Evolutionary conservation across 2,329 filamentous ascomycete species (phyloP), one percentile per base, ranked within the genome.

Genomic region (Proliferodiscus dingleyae): DNA sequence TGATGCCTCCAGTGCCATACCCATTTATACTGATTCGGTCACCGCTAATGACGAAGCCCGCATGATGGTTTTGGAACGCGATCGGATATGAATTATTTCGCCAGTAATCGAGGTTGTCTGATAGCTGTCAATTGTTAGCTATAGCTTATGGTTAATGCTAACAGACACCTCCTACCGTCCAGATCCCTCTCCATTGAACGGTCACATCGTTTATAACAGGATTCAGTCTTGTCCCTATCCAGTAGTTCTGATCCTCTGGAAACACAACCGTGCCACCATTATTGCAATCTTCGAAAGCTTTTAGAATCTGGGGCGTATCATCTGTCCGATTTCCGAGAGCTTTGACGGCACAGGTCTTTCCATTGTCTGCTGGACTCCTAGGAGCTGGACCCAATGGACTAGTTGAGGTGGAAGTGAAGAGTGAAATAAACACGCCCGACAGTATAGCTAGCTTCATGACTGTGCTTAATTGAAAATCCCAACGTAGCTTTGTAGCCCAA

Each of bases 51-150:
- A 78, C 53, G 47, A 79, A 75, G 13, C 71, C 70, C 0, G 75
- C 75, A n/a, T 61, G 61, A 51, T 78, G 76, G 53, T 79, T 78
- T 54, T 79, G 75, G 51, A 78, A 79, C 3, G 63, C 61, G 26
- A 79, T 66, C 6, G 66, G 70, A 50, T 77, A 79, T 0, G 71
- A 70, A 49, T 77, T 72, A 37, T 71, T 68, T 41, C 75, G 66
- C 75, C 75, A 79, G 59, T 78, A 77, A 15, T 60, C 57, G n/a
- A 78, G 61, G 55, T 79, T 64, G 37, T 71, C 66, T 2, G 72
- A 74, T 50, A 74, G 68, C 66, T 70, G 47, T 13, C 29, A 46
- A 6, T n/a, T n/a, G n/a, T n/a, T n/a, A n/a, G n/a, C n/a, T n/a
- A n/a, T n/a, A n/a, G n/a, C n/a, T n/a, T n/a, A n/a, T n/a, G n/a